Percentiles rank a stretch among this genome's conserved stretches.
These are phyloP conservation scores for Cucurbita ficifolia DNA, from an alignment of 306 rosid species.

Conservation along the genomic window DNA sequence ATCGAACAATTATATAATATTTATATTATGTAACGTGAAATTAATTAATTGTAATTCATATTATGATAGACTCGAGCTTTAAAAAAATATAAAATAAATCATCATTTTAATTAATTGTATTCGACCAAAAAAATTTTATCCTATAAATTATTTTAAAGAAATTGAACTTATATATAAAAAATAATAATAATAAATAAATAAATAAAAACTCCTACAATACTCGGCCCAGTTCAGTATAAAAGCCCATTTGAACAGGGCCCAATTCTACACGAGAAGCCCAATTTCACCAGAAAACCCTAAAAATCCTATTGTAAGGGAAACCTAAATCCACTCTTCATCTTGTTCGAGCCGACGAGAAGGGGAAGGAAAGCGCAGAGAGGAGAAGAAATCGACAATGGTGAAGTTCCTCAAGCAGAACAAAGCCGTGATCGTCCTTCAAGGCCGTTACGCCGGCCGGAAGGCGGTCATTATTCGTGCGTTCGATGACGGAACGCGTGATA, in stretches of 20 bases:
- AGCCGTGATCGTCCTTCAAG: conserved; percentile 17
- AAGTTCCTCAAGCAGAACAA: conserved; percentile 16
- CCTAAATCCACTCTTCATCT: background rate
- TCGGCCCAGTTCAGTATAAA: background rate
- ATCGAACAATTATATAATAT: too few species aligned
- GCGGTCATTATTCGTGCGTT: conserved; percentile 17
- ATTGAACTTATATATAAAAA: too few species aligned
- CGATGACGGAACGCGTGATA: conserved; percentile 18
- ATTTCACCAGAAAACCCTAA: background rate
- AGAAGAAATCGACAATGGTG: conserved; percentile 7
- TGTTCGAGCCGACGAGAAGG: background rate
- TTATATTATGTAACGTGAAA: too few species aligned
- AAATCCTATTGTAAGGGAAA: background rate
- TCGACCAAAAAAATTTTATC: too few species aligned
- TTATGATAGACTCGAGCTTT: too few species aligned
- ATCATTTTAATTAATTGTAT: too few species aligned
- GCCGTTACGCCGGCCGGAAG: conserved; percentile 17
- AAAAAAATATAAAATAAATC: too few species aligned
- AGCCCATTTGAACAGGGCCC: background rate
- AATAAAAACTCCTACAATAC: too few species aligned
- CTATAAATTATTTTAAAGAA: too few species aligned
- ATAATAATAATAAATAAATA: too few species aligned
- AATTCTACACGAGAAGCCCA: background rate
- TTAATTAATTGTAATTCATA: too few species aligned
- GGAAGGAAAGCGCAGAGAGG: background rate